Conservation (phyloP, 768 basidiomycete species). For the Suillus subalutaceus region DNA sequence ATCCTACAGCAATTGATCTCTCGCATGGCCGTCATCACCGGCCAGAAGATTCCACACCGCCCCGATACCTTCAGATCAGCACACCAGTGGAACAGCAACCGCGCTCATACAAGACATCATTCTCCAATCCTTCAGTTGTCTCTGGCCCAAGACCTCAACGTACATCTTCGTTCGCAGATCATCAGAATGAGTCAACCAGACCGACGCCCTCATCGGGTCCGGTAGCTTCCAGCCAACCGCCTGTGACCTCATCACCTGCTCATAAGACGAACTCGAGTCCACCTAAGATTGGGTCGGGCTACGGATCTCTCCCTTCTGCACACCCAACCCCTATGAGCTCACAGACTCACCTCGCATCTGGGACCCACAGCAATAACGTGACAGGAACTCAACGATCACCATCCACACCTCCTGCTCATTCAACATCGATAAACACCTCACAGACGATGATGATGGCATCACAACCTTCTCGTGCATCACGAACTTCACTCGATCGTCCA, state of each 20-base stretch:
- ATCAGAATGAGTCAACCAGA: slow-evolving; percentile 22
- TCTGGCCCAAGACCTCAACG: slow-evolving; percentile 32
- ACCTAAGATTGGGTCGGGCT: slow-evolving; percentile 18
- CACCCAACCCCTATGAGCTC: slow-evolving; percentile 29
- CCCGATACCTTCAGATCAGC: slow-evolving; percentile 1
- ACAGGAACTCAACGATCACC: slow-evolving; percentile 20
- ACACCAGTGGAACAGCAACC: slow-evolving; percentile 10
- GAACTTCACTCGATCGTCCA: slow-evolving; percentile 4
- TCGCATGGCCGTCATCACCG: slow-evolving; percentile 22
- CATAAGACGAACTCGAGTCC: slow-evolving; percentile 19
- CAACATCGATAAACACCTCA: slow-evolving; percentile 25
- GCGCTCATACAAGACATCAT: slow-evolving; percentile 27
- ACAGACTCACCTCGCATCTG: slow-evolving; percentile 11
- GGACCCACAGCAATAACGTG: slow-evolving; percentile 19
- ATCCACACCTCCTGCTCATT: slow-evolving; percentile 23
- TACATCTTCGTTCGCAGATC: slow-evolving; percentile 29
- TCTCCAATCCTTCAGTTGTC: slow-evolving; percentile 26
- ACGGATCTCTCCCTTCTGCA: slow-evolving; percentile 17
- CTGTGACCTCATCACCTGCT: slow-evolving; percentile 24
- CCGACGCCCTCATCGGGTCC: background rate
- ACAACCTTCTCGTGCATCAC: slow-evolving; percentile 24
- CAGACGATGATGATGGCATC: slow-evolving; percentile 26
- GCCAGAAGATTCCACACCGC: background rate
- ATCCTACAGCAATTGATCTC: slow-evolving; percentile 24
- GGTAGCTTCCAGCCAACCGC: slow-evolving; percentile 17